Conservation (phyloP, 2,329 filamentous ascomycete genomes). For the Botrytis pseudocinerea region DNA sequence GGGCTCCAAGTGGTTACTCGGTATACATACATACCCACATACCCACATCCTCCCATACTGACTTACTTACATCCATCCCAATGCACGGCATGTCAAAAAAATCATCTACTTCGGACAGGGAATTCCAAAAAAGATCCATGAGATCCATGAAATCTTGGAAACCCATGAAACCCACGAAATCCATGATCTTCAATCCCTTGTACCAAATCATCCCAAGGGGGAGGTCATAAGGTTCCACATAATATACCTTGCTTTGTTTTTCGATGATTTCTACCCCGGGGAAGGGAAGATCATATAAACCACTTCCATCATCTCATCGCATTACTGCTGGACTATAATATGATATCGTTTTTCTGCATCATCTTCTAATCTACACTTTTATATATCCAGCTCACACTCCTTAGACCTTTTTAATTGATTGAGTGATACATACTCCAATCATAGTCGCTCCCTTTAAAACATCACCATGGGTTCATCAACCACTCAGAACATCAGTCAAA, state of each 20-base stretch:
- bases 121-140: background rate
- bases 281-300: slow-evolving; percentile 9
- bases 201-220: slow-evolving; percentile 2
- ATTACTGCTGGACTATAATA: slow-evolving; percentile 13
- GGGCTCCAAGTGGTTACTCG: slow-evolving; percentile 1
- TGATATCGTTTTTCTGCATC: slow-evolving; percentile 20
- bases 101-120: slow-evolving; percentile 4
- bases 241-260: slow-evolving; percentile 19
- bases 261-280: background rate
- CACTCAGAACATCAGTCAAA: slow-evolving; percentile 8
- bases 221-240: slow-evolving; percentile 16
- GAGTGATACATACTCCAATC: slow-evolving; percentile 10
- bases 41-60: too few species aligned
- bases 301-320: background rate
- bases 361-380: background rate
- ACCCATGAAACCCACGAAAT: too few species aligned
- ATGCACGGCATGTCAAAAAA: slow-evolving; percentile 11
- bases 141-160: too few species aligned
- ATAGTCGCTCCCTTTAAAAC: slow-evolving; percentile 3
- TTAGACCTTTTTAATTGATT: slow-evolving; percentile 1
- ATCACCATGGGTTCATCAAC: slow-evolving; percentile 17
- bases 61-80: background rate
- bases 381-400: background rate
- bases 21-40: background rate
- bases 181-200: slow-evolving; percentile 4